phyloP scores from a whole-genome alignment of 192 early-diverging fungal genomes.

The Backusella mclennaniae region DNA sequence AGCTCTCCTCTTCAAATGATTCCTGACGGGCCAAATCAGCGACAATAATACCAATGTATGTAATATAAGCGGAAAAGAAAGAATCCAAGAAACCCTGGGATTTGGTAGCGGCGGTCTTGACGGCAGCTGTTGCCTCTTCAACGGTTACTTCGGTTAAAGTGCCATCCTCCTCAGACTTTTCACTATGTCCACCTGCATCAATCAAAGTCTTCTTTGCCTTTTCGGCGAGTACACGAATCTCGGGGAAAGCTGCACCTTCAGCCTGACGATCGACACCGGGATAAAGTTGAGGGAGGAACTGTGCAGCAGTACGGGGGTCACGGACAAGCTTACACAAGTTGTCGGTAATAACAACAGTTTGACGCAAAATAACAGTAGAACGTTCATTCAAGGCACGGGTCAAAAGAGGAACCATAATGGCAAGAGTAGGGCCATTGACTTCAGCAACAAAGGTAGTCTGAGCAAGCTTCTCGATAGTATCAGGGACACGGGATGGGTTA shows the following conservation, averaged over 20 bases:
- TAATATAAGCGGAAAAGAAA: slow-evolving; percentile 46
- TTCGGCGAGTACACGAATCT: slow-evolving; percentile 66
- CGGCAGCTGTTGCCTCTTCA: slow-evolving; percentile 40
- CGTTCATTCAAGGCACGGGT: slow-evolving; percentile 66
- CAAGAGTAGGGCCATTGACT: slow-evolving; percentile 73
- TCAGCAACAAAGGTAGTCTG: slow-evolving; percentile 78
- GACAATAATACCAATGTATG: slow-evolving; percentile 53
- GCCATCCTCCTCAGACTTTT: slow-evolving; percentile 27
- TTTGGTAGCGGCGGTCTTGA: slow-evolving; percentile 44
- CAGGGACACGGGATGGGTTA: slow-evolving; percentile 71
- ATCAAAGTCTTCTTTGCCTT: slow-evolving; percentile 63
- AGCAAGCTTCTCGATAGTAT: slow-evolving; percentile 62
- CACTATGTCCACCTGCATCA: slow-evolving; percentile 58
- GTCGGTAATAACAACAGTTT: slow-evolving; percentile 76
- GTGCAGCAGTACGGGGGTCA: slow-evolving; percentile 75
- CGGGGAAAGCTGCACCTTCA: slow-evolving; percentile 70
- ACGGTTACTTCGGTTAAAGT: slow-evolving; percentile 22
- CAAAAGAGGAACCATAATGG: slow-evolving; percentile 79
- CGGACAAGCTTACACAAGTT: slow-evolving; percentile 86
- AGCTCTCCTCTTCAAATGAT: slow-evolving; percentile 53
- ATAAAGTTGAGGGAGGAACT: slow-evolving; percentile 71
- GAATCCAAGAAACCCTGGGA: slow-evolving; percentile 51
- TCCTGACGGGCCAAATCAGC: slow-evolving; percentile 59
- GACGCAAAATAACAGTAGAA: slow-evolving; percentile 62
- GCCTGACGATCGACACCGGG: slow-evolving; percentile 75